These are phyloP conservation scores for Omphalotus olearius DNA, from an alignment of 1,284 basidiomycete genomes.

Conservation along the genomic window DNA sequence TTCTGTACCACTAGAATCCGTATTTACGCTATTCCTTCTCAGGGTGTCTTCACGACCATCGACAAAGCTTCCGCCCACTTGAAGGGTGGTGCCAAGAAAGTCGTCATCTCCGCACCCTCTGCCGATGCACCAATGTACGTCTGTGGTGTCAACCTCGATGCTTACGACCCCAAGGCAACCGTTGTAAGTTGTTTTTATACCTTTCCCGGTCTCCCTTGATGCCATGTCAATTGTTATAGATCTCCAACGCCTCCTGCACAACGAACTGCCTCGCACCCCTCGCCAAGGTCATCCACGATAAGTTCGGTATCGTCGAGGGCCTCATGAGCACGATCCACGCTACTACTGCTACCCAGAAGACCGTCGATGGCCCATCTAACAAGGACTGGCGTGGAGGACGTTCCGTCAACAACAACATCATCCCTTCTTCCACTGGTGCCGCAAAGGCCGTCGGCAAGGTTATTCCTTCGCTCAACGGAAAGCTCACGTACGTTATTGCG, in stretches of 20 bases:
- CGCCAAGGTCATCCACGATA: constrained; percentile 98
- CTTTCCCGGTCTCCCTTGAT: no score
- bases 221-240: constrained; percentile 33
- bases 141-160: constrained; percentile 94
- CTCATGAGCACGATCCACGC: constrained; percentile 99
- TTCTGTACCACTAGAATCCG: constrained; percentile 1
- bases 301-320: constrained; percentile 91
- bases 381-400: constrained; percentile 98
- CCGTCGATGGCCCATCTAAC: constrained; percentile 93
- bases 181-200: constrained; percentile 54
- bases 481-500: constrained; percentile 69
- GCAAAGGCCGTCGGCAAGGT: constrained; percentile 99
- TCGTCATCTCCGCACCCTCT: constrained; percentile 98
- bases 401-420: constrained; percentile 97
- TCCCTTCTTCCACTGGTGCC: constrained; percentile 98
- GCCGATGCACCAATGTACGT: constrained; percentile 99
- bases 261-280: constrained; percentile 99
- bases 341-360: constrained; percentile 98
- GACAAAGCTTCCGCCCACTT: constrained; percentile 91
- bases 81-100: constrained; percentile 99
- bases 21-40: constrained; percentile 7
- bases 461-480: constrained; percentile 95
- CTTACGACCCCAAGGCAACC: constrained; percentile 88
- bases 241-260: constrained; percentile 99
- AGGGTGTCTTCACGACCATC: constrained; percentile 98